Percentiles rank a stretch among this genome's conserved stretches.
These are phyloP conservation scores for Aspergillus alliaceus DNA, from an alignment of 2,329 filamentous ascomycete genomes.

Conservation along the genomic window DNA sequence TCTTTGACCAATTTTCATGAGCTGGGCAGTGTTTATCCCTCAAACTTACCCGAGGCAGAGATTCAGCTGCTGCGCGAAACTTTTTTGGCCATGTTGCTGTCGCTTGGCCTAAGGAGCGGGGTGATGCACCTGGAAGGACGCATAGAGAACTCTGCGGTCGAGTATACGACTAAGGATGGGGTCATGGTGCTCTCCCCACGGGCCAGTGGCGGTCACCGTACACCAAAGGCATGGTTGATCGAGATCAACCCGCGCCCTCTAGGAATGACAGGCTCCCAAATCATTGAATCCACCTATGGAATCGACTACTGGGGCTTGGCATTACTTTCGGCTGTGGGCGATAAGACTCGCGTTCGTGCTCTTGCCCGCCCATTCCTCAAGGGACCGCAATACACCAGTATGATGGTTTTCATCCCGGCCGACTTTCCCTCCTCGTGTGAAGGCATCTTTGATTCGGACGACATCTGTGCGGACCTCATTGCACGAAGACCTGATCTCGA, in stretches of 20 bases:
- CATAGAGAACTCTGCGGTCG: slow-evolving; percentile 3
- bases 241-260: slow-evolving; percentile 9
- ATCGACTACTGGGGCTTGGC: slow-evolving; percentile 8
- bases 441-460: slow-evolving; percentile 1
- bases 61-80: neutral
- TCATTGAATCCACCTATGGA: slow-evolving; percentile 5
- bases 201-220: neutral
- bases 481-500: slow-evolving; percentile 1
- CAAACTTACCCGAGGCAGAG: slow-evolving; percentile 1
- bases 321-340: neutral
- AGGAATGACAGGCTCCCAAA: neutral
- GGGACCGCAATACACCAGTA: slow-evolving; percentile 3
- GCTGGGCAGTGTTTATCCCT: neutral
- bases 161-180: neutral
- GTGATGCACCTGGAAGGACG: slow-evolving; percentile 9
- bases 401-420: slow-evolving; percentile 5
- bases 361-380: slow-evolving; percentile 1
- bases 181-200: neutral
- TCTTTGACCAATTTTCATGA: slow-evolving; percentile 2
- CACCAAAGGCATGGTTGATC: slow-evolving; percentile 1
- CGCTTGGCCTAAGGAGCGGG: slow-evolving; percentile 1
- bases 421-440: neutral
- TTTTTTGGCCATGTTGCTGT: neutral
- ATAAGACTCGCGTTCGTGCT: neutral
- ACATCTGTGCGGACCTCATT: neutral